Percentiles rank a stretch among this genome's conserved stretches.
Evolutionary conservation across 225 moss, liverwort and hornwort species (phyloP).

Genomic region (Marchantia paleacea): DNA sequence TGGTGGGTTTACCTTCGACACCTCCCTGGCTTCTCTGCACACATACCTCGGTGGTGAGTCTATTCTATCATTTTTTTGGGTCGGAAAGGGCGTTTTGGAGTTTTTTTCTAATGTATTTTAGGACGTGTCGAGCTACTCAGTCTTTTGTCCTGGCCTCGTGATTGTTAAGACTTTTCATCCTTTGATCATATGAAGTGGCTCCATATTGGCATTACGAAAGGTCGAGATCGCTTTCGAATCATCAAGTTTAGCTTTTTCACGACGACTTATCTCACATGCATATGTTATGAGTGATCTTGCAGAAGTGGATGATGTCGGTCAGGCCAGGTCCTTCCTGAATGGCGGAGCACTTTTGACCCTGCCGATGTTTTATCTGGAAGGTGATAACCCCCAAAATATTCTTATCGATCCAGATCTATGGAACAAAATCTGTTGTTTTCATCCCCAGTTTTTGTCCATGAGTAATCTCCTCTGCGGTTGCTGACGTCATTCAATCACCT

Average conservation of each 20-base stretch:
- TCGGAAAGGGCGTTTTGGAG: too few species aligned
- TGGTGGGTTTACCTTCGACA: conserved; percentile 92
- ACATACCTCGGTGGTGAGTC: conserved; percentile 81
- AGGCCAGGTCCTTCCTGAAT: conserved; percentile 60
- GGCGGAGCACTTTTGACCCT: conserved; percentile 79
- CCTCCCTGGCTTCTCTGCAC: conserved; percentile 77
- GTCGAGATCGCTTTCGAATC: too few species aligned
- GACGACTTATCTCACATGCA: not conserved
- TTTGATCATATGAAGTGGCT: too few species aligned
- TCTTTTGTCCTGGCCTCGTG: too few species aligned
- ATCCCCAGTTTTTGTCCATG: not conserved
- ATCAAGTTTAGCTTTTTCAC: not conserved
- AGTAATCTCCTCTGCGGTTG: not conserved
- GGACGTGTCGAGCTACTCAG: too few species aligned
- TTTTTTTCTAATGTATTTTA: too few species aligned
- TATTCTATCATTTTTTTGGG: not conserved
- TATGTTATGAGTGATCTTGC: conserved; percentile 15
- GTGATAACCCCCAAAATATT: conserved; percentile 21
- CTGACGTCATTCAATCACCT: not conserved
- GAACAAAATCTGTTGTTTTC: too few species aligned
- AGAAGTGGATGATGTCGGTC: conserved; percentile 81
- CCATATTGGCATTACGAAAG: too few species aligned
- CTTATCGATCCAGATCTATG: too few species aligned
- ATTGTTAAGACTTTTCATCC: too few species aligned
- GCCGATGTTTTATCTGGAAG: conserved; percentile 96